Evolutionary conservation across 169 alveolate genomes (phyloP), one percentile per base, ranked within the genome.

Genomic region (Cryptosporidium ryanae): DNA sequence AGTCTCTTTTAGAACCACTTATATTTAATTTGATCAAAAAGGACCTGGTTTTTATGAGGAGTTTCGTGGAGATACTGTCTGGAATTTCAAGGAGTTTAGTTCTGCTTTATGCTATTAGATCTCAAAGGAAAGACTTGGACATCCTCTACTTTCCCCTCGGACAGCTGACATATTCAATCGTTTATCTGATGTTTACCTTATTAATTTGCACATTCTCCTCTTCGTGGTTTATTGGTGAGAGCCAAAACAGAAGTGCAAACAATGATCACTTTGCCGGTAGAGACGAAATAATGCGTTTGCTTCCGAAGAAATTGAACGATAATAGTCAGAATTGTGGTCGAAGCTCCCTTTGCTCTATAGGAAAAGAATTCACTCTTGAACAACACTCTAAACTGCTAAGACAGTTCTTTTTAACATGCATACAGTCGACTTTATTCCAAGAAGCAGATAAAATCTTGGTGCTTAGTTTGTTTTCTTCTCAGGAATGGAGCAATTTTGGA

Each of bases 401-500:
- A 59, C 87, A 61, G n/a, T 48, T 44, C 17, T 29, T 76, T 25
- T 29, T 55, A 18, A 59, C 63, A 21, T 32, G 65, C 15, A 43
- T 76, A 18, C 87, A 76, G 21, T 43, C 76, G 7, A 44, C 71
- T 12, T 31, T 61, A 4, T 25, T 55, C 15, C 76, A 76, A 38
- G 87, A 76, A 59, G 63, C 71, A 7, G 87, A 76, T 65, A 76
- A 76, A 43, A 55, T 76, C n/a, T 63, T 76, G 18, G 48, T 76
- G 1, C 48, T 76, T 4, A 38, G 29, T 17, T 65, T 76, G 5
- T 61, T 76, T 59, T 59, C 68, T 1, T 50, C 68, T 18, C 18
- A 57, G 38, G 87, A 76, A 23, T 76, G 87, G 87, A 76, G 87
- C n/a, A 59, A 34, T 65, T 76, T 38, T 55, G 68, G 76, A 13